Evolutionary conservation across 1,139 yeast species (phyloP), one percentile per base, ranked within the genome.

Genomic region (Suhomyces coccinellae): DNA sequence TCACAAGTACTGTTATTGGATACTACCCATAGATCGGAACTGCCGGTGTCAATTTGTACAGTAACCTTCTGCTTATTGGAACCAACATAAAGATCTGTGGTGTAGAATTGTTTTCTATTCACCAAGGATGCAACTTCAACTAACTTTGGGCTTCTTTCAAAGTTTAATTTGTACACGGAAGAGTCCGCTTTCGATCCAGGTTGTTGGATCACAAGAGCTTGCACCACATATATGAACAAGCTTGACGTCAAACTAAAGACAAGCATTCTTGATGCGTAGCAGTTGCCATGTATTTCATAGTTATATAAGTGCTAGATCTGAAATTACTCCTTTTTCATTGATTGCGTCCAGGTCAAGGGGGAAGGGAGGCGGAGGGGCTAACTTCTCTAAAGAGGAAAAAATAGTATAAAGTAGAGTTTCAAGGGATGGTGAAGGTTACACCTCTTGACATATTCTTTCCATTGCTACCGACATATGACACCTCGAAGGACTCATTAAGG

Each of bases 21-120:
- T 12, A 39, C 38, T 1, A 51, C 45, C 63, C 63, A 59, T 44
- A 58, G 49, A 38, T 59, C 62, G 6, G 60, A 52, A 28, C 58
- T 52, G 11, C 62, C 62, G 6, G 63, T 58, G 43, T 59, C 63
- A 24, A 58, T 46, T 26, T 42, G 47, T 5, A 52, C 53, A 8
- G 43, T 36, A 3, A 49, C 27, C 14, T 27, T 26, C 37, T 53
- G 53, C 24, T 45, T 35, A 38, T 47, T 40, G 14, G 56, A 52
- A 9, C 55, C 56, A 11, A 51, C 6, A 14, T 32, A 27, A 9
- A 43, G 14, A 4, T 40, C 40, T 3, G 36, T 26, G 13, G 43
- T 16, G 16, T 43, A 43, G 22, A 10, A 29, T n/a, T 32, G 33
- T 10, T 26, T 9, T 3, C 16, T 28, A 20, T 39, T 33, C 12